A percentile compares a stretch with the other conserved stretches of the same genome.
These are phyloP conservation scores for Boletus coccyginus DNA, from an alignment of 768 basidiomycete genomes.

Conservation along the genomic window DNA sequence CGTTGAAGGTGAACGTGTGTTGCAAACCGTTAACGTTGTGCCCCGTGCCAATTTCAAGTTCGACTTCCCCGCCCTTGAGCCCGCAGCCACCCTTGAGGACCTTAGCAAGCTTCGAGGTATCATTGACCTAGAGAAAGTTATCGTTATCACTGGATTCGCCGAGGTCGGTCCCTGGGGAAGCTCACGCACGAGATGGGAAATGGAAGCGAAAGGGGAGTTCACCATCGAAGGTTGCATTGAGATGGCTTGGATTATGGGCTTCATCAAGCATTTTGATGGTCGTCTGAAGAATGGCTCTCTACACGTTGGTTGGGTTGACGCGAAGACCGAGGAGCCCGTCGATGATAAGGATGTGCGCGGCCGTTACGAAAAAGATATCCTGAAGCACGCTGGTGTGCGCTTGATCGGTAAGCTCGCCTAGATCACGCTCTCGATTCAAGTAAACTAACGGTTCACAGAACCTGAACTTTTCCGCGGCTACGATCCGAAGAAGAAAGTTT, in stretches of 20 bases:
- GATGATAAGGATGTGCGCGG: slow-evolving; percentile 97
- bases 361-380: slow-evolving; percentile 92
- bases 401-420: slow-evolving; percentile 71
- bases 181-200: slow-evolving; percentile 98
- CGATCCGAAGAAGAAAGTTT: slow-evolving; percentile 95
- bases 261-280: slow-evolving; percentile 98
- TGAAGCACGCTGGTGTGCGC: slow-evolving; percentile 88
- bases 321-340: slow-evolving; percentile 88
- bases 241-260: slow-evolving; percentile 99
- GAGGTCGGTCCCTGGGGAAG: slow-evolving; percentile 99
- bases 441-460: slow-evolving; percentile 48
- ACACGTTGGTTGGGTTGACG: slow-evolving; percentile 98
- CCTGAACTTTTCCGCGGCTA: slow-evolving; percentile 98
- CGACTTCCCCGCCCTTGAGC: slow-evolving; percentile 87
- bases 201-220: slow-evolving; percentile 97
- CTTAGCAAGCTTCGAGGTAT: slow-evolving; percentile 80
- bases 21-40: slow-evolving; percentile 89
- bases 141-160: slow-evolving; percentile 94
- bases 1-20: slow-evolving; percentile 85
- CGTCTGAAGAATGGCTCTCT: slow-evolving; percentile 89
- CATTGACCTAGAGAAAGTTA: slow-evolving; percentile 92
- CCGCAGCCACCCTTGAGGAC: slow-evolving; percentile 64
- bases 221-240: slow-evolving; percentile 98
- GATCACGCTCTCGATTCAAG: neutral
- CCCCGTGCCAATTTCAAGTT: slow-evolving; percentile 98